A percentile compares a stretch with the other conserved stretches of the same genome.
These are phyloP conservation scores for Articulospora tetracladia DNA, from an alignment of 495 filamentous ascomycete species.

Conservation along the genomic window DNA sequence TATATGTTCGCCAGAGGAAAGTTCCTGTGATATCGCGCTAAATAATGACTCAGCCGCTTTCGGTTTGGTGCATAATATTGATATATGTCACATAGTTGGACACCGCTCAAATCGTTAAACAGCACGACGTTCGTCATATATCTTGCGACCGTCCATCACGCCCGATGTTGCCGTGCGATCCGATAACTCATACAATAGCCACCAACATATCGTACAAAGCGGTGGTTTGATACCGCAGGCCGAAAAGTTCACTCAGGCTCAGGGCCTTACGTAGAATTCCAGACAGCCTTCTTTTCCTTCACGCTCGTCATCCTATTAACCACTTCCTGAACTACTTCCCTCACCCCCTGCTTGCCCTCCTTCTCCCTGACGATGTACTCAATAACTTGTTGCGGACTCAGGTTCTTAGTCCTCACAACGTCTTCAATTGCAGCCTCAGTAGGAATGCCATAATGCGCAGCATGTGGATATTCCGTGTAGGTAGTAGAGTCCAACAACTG, in stretches of 20 bases:
- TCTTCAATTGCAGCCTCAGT: conserved; percentile 64
- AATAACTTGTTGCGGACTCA: conserved; percentile 39
- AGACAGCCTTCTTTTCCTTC: conserved; percentile 33
- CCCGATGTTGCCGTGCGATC: neutral
- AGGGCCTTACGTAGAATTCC: conserved; percentile 24
- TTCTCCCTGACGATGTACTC: conserved; percentile 40
- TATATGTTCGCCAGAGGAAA: conserved; percentile 17
- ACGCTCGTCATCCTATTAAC: conserved; percentile 43
- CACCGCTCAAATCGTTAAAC: neutral
- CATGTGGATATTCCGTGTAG: conserved; percentile 68
- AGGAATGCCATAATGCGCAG: conserved; percentile 59
- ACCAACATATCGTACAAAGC: conserved; percentile 5
- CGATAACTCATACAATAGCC: neutral
- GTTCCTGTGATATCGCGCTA: conserved; percentile 11
- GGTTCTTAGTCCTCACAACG: conserved; percentile 38
- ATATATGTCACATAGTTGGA: neutral
- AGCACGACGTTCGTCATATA: neutral
- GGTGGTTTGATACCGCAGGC: neutral
- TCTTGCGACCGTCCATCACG: neutral
- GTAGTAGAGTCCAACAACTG: conserved; percentile 42
- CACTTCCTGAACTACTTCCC: conserved; percentile 54
- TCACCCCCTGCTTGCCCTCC: conserved; percentile 51
- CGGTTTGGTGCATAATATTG: neutral
- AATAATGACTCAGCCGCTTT: conserved; percentile 22
- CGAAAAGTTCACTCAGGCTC: neutral